Evolutionary conservation across 257 asterid species (phyloP), one percentile per base, ranked within the genome.

Genomic region (Echites panduratus): DNA sequence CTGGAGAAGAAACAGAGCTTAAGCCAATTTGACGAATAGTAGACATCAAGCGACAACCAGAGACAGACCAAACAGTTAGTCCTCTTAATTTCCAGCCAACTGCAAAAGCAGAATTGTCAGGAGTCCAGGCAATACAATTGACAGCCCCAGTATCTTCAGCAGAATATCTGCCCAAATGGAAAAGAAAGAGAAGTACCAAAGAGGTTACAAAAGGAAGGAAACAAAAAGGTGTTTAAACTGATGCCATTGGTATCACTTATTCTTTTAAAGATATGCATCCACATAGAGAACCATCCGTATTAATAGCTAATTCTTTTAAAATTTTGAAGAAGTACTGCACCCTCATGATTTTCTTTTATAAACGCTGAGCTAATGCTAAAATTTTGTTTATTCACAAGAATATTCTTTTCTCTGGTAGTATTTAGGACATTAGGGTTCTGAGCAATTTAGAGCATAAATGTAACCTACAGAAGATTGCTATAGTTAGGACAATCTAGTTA

Each of bases 31-130:
- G 99, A 62, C 98, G 96, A 79, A 90, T 85, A 63, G 99, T 90
- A 77, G 96, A 90, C 99, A 90, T 95, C 89, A 95, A 89, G 65
- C 99, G 96, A 83, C 99, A 95, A 38, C 99, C 99, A 67, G 99
- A 95, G 70, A 95, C 94, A 74, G 99, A 95, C 99, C 99, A 95
- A 82, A 95, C 99, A 40, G 95, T 79, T 79, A 92, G 89, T 54
- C 98, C 99, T 81, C 98, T 89, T 80, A 92, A 84, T 85, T 90
- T 92, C 98, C 99, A 95, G 82, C 99, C 99, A 86, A 95, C 96
- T 73, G 99, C 96, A 82, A 95, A 95, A 73, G 96, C 94, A 76
- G 96, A 88, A 81, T 85, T 87, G 81, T 95, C 99, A 70, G 98
- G 96, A 68, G 98, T 88, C 99, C 98, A 95, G 38, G 96, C 94